Evolutionary conservation across 352 stramenopile genomes (phyloP).

Genomic region (Pythium phragmitis): DNA sequence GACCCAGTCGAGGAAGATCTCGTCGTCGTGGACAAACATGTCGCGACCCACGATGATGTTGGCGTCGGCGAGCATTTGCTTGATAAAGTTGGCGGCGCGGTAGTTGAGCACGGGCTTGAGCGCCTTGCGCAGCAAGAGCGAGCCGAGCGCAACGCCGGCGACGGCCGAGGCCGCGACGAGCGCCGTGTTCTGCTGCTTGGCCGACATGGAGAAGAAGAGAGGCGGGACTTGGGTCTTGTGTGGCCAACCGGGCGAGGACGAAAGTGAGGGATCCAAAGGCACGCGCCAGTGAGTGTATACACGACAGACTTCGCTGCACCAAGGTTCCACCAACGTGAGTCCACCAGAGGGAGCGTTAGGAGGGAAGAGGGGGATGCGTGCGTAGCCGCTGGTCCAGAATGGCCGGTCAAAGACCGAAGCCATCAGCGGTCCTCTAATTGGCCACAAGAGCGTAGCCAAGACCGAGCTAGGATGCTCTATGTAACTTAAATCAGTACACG

Average conservation of each 20-base stretch:
- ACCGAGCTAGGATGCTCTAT: not conserved
- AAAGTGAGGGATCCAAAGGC: conserved; percentile 15
- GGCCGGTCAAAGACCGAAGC: conserved; percentile 16
- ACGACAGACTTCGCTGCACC: conserved; percentile 9
- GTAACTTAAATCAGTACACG: not conserved
- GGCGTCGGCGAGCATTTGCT: conserved; percentile 74
- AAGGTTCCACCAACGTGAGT: not conserved
- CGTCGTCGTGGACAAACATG: conserved; percentile 78
- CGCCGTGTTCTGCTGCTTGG: conserved; percentile 52
- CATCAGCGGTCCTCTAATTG: conserved; percentile 14
- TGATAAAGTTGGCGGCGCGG: conserved; percentile 77
- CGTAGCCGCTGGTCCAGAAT: conserved; percentile 16
- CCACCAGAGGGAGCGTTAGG: conserved; percentile 11
- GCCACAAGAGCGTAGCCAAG: conserved; percentile 1
- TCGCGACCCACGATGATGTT: conserved; percentile 81
- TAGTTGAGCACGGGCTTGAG: conserved; percentile 70
- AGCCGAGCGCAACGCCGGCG: conserved; percentile 61
- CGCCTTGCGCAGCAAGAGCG: conserved; percentile 59
- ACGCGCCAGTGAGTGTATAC: conserved; percentile 13
- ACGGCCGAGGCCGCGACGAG: conserved; percentile 66
- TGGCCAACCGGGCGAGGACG: conserved; percentile 18
- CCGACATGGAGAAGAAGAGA: conserved; percentile 28
- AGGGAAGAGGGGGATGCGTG: conserved; percentile 22
- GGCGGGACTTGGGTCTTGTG: conserved; percentile 18
- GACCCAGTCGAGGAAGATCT: conserved; percentile 87